phyloP scores from a whole-genome alignment of 768 basidiomycete species.

The Kwoniella sp. region DNA sequence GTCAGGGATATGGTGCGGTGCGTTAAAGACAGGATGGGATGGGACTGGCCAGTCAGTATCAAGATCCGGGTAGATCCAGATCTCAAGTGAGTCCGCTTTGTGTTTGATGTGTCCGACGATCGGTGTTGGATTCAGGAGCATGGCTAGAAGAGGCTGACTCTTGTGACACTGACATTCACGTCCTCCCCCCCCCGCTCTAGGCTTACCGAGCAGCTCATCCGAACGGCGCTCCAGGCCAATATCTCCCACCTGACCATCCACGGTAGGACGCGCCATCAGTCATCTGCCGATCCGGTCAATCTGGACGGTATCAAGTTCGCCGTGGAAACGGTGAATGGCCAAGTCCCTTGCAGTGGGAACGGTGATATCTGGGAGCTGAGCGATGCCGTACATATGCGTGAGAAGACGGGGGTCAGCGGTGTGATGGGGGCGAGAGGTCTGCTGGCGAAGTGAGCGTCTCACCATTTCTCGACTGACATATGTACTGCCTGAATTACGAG shows the following conservation, averaged over 20 bases:
- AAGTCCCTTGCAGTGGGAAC: slow-evolving; percentile 60
- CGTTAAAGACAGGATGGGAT: slow-evolving; percentile 58
- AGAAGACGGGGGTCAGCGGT: slow-evolving; percentile 57
- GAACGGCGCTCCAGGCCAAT: slow-evolving; percentile 57
- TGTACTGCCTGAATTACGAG: neutral
- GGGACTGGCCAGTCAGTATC: slow-evolving; percentile 59
- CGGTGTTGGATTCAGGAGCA: too few species aligned
- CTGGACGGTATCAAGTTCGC: slow-evolving; percentile 59
- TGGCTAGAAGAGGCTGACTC: too few species aligned
- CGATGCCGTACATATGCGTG: slow-evolving; percentile 56
- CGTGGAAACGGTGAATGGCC: slow-evolving; percentile 56
- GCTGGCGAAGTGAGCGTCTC: slow-evolving; percentile 58
- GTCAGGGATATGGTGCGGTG: slow-evolving; percentile 59
- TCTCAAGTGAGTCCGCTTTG: slow-evolving; percentile 40
- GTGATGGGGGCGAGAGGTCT: slow-evolving; percentile 62
- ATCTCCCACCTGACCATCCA: slow-evolving; percentile 60
- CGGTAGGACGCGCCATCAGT: slow-evolving; percentile 60
- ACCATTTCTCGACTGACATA: neutral
- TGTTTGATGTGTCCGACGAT: too few species aligned
- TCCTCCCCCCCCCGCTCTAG: slow-evolving; percentile 30
- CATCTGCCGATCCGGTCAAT: slow-evolving; percentile 59
- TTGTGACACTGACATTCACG: neutral
- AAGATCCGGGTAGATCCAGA: slow-evolving; percentile 61
- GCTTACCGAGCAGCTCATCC: slow-evolving; percentile 58
- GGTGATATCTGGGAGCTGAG: slow-evolving; percentile 59